Evolutionary conservation across 441 rosid species (phyloP).

Genomic region (Viola pubescens): DNA sequence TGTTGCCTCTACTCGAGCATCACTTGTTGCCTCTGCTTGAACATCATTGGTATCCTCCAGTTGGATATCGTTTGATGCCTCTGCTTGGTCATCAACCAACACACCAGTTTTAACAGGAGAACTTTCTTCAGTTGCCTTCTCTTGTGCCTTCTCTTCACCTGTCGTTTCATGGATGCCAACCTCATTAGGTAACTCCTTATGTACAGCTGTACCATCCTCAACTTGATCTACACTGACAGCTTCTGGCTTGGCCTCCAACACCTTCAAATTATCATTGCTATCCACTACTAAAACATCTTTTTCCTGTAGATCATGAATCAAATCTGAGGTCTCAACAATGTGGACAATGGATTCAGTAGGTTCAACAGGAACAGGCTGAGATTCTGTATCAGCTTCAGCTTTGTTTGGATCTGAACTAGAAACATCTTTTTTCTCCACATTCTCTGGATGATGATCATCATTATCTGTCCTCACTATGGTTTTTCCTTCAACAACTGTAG

Average conservation of each 20-base stretch:
- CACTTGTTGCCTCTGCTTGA: too few relatives aligned
- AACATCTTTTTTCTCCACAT: slow-evolving; percentile 29
- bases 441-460: slow-evolving; percentile 28
- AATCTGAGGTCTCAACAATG: slow-evolving; percentile 25
- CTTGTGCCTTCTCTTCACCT: slow-evolving; percentile 32
- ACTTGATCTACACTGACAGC: slow-evolving; percentile 29
- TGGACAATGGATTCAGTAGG: slow-evolving; percentile 29
- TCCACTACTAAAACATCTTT: slow-evolving; percentile 24
- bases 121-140: slow-evolving; percentile 31
- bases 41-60: too few relatives aligned
- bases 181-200: slow-evolving; percentile 27
- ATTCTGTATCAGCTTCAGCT: slow-evolving; percentile 35
- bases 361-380: slow-evolving; percentile 26
- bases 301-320: slow-evolving; percentile 27
- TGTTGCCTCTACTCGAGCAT: background rate
- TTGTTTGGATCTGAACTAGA: slow-evolving; percentile 28
- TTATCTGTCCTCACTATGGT: slow-evolving; percentile 20
- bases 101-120: slow-evolving; percentile 22
- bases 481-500: slow-evolving; percentile 35
- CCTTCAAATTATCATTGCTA: slow-evolving; percentile 31
- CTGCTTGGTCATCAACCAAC: slow-evolving; percentile 20
- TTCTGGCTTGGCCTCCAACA: slow-evolving; percentile 35
- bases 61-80: slow-evolving; percentile 22
- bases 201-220: slow-evolving; percentile 24
- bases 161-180: slow-evolving; percentile 32